These are phyloP conservation scores for Colletotrichum kahawae DNA, from an alignment of 2,329 filamentous ascomycete species.

Conservation along the genomic window DNA sequence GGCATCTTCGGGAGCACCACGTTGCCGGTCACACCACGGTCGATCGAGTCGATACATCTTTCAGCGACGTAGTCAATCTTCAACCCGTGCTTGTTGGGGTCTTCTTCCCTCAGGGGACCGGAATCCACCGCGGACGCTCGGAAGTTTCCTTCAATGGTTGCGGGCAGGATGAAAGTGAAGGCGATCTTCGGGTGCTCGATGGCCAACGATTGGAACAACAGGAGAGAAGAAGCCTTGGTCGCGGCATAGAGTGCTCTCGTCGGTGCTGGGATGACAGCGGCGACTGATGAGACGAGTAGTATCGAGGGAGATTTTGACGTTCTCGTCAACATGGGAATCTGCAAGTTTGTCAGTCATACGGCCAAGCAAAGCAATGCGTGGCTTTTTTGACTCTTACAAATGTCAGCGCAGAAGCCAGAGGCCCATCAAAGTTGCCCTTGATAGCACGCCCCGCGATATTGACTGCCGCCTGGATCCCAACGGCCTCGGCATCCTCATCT, in stretches of 20 bases:
- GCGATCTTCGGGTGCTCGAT: conserved; percentile 8
- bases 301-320: background rate
- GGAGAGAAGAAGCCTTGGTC: conserved; percentile 5
- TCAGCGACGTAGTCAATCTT: conserved; percentile 3
- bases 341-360: background rate
- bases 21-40: background rate
- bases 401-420: background rate
- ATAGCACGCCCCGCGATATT: conserved; percentile 3
- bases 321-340: conserved; percentile 12
- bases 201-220: conserved; percentile 1
- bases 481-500: background rate
- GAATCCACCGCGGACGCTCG: conserved; percentile 8
- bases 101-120: conserved; percentile 1
- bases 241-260: conserved; percentile 8
- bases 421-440: conserved; percentile 9
- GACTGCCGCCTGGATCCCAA: background rate
- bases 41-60: background rate
- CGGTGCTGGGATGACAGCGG: conserved; percentile 6
- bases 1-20: conserved; percentile 1
- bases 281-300: conserved; percentile 9
- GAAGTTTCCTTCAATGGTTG: conserved; percentile 14
- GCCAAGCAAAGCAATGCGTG: background rate
- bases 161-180: conserved; percentile 8
- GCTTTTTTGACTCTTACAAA: background rate
- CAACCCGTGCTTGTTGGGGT: conserved; percentile 6